phyloP scores from a whole-genome alignment of 352 stramenopile genomes.

The Phytophthora constricta region DNA sequence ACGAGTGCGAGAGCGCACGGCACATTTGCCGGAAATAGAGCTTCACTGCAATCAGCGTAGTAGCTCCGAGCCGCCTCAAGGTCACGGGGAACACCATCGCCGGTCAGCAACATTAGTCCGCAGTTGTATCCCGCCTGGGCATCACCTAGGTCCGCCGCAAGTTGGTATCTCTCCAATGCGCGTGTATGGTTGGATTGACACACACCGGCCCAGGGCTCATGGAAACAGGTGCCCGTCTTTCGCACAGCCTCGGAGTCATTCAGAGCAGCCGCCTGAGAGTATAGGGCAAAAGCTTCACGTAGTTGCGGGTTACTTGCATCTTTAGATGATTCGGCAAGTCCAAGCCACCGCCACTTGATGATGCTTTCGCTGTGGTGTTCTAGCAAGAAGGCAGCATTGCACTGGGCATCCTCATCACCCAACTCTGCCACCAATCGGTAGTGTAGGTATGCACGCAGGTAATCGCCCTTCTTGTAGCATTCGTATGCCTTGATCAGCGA shows the following conservation, averaged over 20 bases:
- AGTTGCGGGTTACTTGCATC: constrained; percentile 28
- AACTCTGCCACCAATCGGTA: constrained; percentile 70
- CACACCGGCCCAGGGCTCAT: constrained; percentile 66
- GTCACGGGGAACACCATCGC: constrained; percentile 51
- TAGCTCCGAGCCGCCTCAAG: constrained; percentile 53
- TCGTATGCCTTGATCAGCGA: constrained; percentile 73
- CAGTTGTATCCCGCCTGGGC: constrained; percentile 69
- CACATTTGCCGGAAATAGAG: constrained; percentile 66
- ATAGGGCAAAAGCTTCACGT: constrained; percentile 58
- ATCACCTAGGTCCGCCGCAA: constrained; percentile 62
- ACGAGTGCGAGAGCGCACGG: constrained; percentile 57
- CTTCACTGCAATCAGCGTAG: constrained; percentile 58
- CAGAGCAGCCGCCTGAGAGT: constrained; percentile 54
- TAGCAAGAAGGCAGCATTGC: constrained; percentile 77
- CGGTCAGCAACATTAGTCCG: constrained; percentile 61
- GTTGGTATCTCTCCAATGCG: constrained; percentile 61
- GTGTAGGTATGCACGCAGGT: constrained; percentile 69
- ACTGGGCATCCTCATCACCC: constrained; percentile 67
- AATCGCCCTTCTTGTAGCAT: constrained; percentile 69
- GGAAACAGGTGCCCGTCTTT: constrained; percentile 66
- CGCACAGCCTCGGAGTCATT: constrained; percentile 81
- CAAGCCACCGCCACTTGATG: constrained; percentile 38
- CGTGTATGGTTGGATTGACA: constrained; percentile 57
- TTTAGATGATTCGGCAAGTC: constrained; percentile 9
- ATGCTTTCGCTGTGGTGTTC: constrained; percentile 63